These are phyloP conservation scores for Sporobolomyces roseus DNA, from an alignment of 768 basidiomycete genomes.

Conservation along the genomic window DNA sequence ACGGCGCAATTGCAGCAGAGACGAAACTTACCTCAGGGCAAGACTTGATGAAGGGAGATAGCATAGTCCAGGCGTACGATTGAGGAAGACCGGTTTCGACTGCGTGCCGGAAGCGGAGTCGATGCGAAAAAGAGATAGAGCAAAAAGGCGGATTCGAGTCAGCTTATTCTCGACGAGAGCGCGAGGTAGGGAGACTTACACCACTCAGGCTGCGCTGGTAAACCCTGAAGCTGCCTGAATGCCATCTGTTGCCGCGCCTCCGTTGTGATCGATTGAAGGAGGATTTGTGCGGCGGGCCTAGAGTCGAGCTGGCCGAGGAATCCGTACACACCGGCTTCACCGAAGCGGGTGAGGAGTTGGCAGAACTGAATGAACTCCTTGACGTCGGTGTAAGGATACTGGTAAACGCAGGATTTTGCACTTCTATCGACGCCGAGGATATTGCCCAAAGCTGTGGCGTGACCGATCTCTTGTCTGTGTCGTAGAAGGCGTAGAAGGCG, in stretches of 20 bases:
- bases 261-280: conserved; percentile 60
- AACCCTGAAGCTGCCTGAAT: conserved; percentile 59
- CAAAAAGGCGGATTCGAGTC: background rate
- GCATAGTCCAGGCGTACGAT: conserved; percentile 61
- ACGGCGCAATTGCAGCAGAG: too few relatives aligned
- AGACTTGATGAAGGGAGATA: conserved; percentile 56
- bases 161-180: too few relatives aligned
- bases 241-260: conserved; percentile 65
- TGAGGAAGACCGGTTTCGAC: conserved; percentile 62
- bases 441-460: conserved; percentile 55
- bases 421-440: conserved; percentile 46
- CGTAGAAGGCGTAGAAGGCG: too few relatives aligned
- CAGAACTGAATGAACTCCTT: conserved; percentile 61
- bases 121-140: background rate
- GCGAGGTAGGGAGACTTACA: conserved; percentile 2
- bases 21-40: conserved; percentile 47
- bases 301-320: conserved; percentile 65
- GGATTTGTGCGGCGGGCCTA: conserved; percentile 56
- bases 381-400: conserved; percentile 57
- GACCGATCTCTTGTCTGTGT: conserved; percentile 58
- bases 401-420: conserved; percentile 57
- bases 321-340: conserved; percentile 58
- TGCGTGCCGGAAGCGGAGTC: conserved; percentile 43
- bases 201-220: conserved; percentile 15
- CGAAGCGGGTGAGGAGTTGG: conserved; percentile 54